Conservation (phyloP, 1,284 basidiomycete species). For the Rhodotorula sp. region DNA sequence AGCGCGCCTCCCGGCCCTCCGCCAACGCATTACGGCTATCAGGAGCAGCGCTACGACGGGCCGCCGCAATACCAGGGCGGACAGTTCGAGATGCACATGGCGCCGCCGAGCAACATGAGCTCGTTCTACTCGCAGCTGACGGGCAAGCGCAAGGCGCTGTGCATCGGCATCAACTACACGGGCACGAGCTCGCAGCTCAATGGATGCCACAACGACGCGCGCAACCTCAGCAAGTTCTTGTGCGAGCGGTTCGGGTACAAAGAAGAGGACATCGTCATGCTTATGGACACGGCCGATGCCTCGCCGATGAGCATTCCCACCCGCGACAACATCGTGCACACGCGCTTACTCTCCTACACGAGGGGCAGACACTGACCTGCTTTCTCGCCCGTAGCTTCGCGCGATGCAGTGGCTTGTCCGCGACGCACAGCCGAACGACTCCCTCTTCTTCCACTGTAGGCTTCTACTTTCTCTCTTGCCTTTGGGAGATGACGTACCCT, state of each 20-base stretch:
- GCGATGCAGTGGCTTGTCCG: constrained; percentile 90
- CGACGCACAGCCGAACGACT: constrained; percentile 74
- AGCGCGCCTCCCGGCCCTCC: constrained; percentile 21
- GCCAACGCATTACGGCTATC: constrained; percentile 40
- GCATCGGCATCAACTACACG: constrained; percentile 58
- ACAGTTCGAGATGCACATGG: constrained; percentile 37
- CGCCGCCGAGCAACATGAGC: constrained; percentile 18
- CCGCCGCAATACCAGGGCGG: constrained; percentile 44
- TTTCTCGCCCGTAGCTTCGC: constrained; percentile 56
- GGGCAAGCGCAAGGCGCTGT: constrained; percentile 44
- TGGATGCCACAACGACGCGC: constrained; percentile 77
- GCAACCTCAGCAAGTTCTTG: constrained; percentile 74
- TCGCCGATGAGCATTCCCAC: constrained; percentile 68
- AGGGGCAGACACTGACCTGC: too few species aligned
- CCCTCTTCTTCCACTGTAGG: constrained; percentile 85
- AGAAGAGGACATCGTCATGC: constrained; percentile 77
- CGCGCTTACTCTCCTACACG: neutral
- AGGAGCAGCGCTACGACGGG: constrained; percentile 22
- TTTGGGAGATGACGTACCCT: too few species aligned
- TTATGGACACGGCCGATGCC: constrained; percentile 72
- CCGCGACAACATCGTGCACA: constrained; percentile 72
- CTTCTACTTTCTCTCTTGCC: neutral
- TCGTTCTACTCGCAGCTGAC: constrained; percentile 46
- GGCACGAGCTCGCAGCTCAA: constrained; percentile 55
- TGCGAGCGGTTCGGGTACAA: constrained; percentile 65